Percentiles rank a stretch among this genome's conserved stretches.
Conservation (phyloP, 1,284 basidiomycete species). For the Moesziomyces sp. region DNA sequence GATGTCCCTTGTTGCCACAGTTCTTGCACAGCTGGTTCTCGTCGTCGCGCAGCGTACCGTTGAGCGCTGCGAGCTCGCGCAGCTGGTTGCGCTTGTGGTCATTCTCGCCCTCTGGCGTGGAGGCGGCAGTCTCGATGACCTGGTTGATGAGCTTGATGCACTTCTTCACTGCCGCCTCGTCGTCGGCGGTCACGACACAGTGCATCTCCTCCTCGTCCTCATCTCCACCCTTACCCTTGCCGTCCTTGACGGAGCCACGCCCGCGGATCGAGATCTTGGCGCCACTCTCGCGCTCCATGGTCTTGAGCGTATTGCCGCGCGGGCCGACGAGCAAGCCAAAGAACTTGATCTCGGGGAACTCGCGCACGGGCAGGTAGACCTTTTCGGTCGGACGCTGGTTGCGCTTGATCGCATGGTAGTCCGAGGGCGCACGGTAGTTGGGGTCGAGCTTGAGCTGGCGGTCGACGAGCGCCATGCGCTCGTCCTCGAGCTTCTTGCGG, state of each 20-base stretch:
- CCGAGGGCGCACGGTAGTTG: conserved; percentile 93
- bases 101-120: conserved; percentile 98
- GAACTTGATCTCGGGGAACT: conserved; percentile 99
- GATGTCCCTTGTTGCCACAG: conserved; percentile 85
- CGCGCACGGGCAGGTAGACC: conserved; percentile 98
- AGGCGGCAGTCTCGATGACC: conserved; percentile 98
- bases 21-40: conserved; percentile 99
- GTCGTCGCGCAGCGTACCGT: conserved; percentile 98
- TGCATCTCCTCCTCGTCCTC: conserved; percentile 99
- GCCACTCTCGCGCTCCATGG: conserved; percentile 97
- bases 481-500: conserved; percentile 96
- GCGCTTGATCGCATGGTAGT: conserved; percentile 84
- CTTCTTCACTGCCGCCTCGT: conserved; percentile 86
- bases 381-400: conserved; percentile 83
- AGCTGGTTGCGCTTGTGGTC: conserved; percentile 99
- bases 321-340: conserved; percentile 98
- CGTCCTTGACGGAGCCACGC: conserved; percentile 98
- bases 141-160: conserved; percentile 96
- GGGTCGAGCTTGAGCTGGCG: conserved; percentile 97
- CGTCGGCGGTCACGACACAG: conserved; percentile 93
- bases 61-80: conserved; percentile 94
- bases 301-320: conserved; percentile 97
- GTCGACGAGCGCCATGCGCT: conserved; percentile 91
- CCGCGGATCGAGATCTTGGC: conserved; percentile 99
- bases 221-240: conserved; percentile 87